Evolutionary conservation across 177 flowering plant species (phyloP), one percentile per base, ranked within the genome.

Genomic region (Vitis hybrid): DNA sequence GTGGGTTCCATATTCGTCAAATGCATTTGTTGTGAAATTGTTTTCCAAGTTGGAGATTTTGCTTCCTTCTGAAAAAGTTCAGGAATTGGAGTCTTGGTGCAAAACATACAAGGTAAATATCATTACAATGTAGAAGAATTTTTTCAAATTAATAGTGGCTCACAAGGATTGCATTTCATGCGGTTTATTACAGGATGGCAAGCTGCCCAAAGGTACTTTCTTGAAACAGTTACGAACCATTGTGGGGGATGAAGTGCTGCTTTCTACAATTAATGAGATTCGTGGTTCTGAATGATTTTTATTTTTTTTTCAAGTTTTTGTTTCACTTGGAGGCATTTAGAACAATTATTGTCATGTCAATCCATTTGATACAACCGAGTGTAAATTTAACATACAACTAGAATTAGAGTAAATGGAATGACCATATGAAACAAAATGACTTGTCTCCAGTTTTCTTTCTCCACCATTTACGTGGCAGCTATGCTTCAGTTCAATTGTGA

Each of bases 181-280:
- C 66, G 49, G 16, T 6, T 55, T 54, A 50, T 64, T 67, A 8
- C 87, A 89, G 91, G 84, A 57, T 16, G 85, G 86, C 59, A 76
- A 67, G 60, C 12, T 87, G 75, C 60, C 74, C 46, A 89, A 73
- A 69, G 83, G 82, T 60, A 46, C 16, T 9, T 80, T 89, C 64
- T 57, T 84, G 52, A 84, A 60, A 73, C 72, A 73, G 48, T 52
- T 84, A 11, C 76, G 85, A 48, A 52, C 52, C 11, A 64, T 81
- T 70, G 82, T 72, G 19, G 89, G 93, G 13, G 88, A 85, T 66
- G 66, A 82, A 16, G 40, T 81, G 46, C 73, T 87, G 59, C 67
- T 60, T 56, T 65, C 83, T 2, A 64, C 77, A 13, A 73, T 83
- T 52, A 77, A 66, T 50, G 84, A 81, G 69, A 74, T 81, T 46